Evolutionary conservation across 1,284 basidiomycete species (phyloP).

Genomic region (Schizophyllum amplum): DNA sequence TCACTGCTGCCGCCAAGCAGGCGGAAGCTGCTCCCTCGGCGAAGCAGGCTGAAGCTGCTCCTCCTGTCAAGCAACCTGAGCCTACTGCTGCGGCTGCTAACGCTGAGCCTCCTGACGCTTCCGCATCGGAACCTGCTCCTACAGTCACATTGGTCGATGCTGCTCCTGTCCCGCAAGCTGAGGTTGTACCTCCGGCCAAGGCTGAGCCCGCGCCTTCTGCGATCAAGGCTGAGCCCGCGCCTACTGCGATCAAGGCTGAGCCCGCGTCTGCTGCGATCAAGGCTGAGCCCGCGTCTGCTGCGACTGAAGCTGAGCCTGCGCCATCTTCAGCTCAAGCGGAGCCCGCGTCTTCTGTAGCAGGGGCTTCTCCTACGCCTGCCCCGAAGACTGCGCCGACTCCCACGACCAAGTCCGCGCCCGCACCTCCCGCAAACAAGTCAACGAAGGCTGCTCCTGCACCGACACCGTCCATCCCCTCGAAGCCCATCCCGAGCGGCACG

Average conservation of each 20-base stretch:
- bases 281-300: not conserved
- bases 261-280: not conserved
- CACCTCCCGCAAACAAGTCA: no score
- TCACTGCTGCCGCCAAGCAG: not conserved
- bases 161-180: not conserved
- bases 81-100: no score
- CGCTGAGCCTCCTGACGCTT: no score
- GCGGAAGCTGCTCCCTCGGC: not conserved
- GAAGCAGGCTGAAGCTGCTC: not conserved
- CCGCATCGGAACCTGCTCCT: no score
- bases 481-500: no score
- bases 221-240: not conserved
- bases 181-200: not conserved
- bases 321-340: no score
- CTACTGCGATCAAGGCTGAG: not conserved
- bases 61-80: no score
- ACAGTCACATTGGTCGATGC: not conserved
- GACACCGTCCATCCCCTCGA: no score
- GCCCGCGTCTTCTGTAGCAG: not conserved
- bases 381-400: not conserved
- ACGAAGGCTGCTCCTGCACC: no score
- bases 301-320: not conserved
- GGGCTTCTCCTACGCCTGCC: not conserved
- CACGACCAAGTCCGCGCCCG: no score
- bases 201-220: not conserved